A percentile compares a stretch with the other conserved stretches of the same genome.
Conservation (phyloP, 257 asterid species). For the Solanum chilense region DNA sequence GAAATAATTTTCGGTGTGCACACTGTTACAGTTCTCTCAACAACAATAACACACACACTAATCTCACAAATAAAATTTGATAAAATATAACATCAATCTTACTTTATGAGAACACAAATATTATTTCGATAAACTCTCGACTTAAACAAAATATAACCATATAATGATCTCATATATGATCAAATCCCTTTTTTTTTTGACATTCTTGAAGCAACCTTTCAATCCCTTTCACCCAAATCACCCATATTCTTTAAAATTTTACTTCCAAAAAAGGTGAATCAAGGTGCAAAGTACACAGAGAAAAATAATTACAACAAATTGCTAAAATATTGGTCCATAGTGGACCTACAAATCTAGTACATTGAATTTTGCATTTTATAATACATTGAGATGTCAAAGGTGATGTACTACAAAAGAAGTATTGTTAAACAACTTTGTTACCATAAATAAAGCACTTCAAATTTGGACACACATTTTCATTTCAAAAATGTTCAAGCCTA, state of each 20-base stretch:
- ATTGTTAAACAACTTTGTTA: neutral
- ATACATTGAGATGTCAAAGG: neutral
- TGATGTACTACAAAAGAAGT: neutral
- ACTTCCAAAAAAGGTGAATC: neutral
- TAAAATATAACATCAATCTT: neutral
- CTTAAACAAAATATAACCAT: too few relatives aligned
- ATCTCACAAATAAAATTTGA: neutral
- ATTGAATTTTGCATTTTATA: neutral
- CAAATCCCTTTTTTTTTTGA: neutral
- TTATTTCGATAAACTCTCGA: too few relatives aligned
- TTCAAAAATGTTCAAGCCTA: neutral
- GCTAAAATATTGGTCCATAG: neutral
- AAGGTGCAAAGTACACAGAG: neutral
- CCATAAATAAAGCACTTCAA: neutral
- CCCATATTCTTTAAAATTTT: neutral
- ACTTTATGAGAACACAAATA: neutral
- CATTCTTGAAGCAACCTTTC: neutral
- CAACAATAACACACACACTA: neutral
- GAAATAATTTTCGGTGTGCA: too few relatives aligned
- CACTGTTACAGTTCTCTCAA: neutral
- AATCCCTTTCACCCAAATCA: neutral
- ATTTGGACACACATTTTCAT: neutral
- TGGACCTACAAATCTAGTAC: conserved; percentile 1
- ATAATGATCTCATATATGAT: neutral
- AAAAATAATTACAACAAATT: neutral